Base-by-base conservation (phyloP, 1,284 basidiomycete genomes). In the Ceratobasidium sp. region DNA sequence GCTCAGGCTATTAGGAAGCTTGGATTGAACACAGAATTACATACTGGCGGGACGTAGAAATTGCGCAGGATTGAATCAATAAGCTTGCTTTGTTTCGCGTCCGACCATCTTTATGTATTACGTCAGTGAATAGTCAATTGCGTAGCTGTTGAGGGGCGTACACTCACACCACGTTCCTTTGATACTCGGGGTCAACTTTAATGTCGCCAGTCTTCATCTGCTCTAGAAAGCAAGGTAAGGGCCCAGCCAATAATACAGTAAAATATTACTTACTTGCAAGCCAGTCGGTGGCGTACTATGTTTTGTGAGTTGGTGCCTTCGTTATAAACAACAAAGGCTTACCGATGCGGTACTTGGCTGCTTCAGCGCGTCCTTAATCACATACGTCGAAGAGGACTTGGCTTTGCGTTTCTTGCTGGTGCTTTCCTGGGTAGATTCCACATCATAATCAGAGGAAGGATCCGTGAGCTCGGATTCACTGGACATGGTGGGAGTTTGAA, bases 1-100 rank as follows among this genome's bases (percentile, higher is more conserved):
- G 13, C 44, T n/a, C 6, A 23, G 60, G 28, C n/a, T 15, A 40
- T 56, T 33, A 72, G 23, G 23, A 46, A 42, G 40, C 10, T 13
- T 44, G 10, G 39, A 23, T 53, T n/a, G 42, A 23, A n/a, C 23
- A 73, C 28, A 44, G 7, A 2, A 26, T 23, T 10, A 40, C 72
- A 12, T 55, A 75, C 72, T 6, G 79, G 79, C 7, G 80, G 80
- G 18, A 81, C 69, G 49, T 80, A 79, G 66, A 80, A 80, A 55
- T 79, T 79, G n/a, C 79, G 66, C 10, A 81, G 63, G 13, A 78
- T 28, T 12, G 79, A 80, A 40, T 81, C 80, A 23, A 81, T 80
- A 40, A 81, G 58, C 28, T 80, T 80, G 42, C 46, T 77, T 56
- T 80, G 77, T 51, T 79, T 78, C 18, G 78, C 20, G 26, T 78